A percentile compares a stretch with the other conserved stretches of the same genome.
phyloP scores from a whole-genome alignment of 73 alveolate genomes.

The Chromera velia region DNA sequence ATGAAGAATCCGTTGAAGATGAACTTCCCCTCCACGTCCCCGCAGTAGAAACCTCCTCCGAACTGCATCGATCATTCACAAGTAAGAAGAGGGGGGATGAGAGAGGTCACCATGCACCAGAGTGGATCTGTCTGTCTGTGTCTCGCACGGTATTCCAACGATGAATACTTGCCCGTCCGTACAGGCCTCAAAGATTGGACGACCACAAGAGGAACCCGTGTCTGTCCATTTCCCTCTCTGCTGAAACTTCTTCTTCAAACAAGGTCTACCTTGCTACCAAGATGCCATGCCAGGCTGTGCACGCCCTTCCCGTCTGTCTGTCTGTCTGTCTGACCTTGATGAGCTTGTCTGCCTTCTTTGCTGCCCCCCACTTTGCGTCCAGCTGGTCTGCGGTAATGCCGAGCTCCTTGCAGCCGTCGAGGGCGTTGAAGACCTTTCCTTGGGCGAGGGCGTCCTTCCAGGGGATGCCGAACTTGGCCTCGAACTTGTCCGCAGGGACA shows the following conservation, averaged over 20 bases:
- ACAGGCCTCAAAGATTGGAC: too few relatives aligned
- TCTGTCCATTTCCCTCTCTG: too few relatives aligned
- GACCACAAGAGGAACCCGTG: too few relatives aligned
- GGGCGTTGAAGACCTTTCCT: conserved; percentile 34
- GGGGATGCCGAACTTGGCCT: conserved; percentile 21
- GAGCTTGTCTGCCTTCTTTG: conserved; percentile 8
- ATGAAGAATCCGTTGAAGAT: conserved; percentile 32
- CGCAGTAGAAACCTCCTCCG: conserved; percentile 48
- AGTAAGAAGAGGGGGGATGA: too few relatives aligned
- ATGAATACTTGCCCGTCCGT: too few relatives aligned
- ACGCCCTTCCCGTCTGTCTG: too few relatives aligned
- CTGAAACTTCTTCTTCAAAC: neutral
- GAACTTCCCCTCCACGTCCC: conserved; percentile 16
- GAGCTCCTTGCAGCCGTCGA: conserved; percentile 33
- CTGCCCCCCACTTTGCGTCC: conserved; percentile 11
- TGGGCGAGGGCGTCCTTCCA: conserved; percentile 27
- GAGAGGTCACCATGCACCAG: too few relatives aligned
- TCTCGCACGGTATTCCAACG: too few relatives aligned
- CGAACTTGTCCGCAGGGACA: conserved; percentile 26
- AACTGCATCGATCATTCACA: neutral
- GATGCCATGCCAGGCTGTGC: too few relatives aligned
- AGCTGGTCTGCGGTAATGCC: conserved; percentile 25
- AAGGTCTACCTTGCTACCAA: neutral
- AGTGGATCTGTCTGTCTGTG: too few relatives aligned
- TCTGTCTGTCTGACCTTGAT: neutral